Evolutionary conservation across 2,329 filamentous ascomycete genomes (phyloP).

Genomic region (Cyclaneusma minus): DNA sequence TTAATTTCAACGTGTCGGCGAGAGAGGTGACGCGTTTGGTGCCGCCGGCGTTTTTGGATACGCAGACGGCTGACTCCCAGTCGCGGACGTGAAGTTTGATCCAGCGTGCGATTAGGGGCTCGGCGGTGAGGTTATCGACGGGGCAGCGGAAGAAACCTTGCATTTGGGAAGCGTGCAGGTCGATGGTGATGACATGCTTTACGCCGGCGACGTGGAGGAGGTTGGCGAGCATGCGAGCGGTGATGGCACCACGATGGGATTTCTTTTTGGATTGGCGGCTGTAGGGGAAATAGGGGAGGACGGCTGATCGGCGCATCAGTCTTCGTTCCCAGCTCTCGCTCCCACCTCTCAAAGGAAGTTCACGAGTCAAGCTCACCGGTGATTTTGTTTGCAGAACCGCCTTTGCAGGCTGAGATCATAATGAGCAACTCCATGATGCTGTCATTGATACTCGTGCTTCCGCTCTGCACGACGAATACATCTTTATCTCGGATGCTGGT

Average conservation of each 20-base stretch:
- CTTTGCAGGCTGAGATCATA: conserved; percentile 98
- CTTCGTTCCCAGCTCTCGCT: neutral
- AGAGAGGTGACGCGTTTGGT: conserved; percentile 95
- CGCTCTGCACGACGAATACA: conserved; percentile 97
- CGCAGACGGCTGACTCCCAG: conserved; percentile 86
- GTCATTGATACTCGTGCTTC: conserved; percentile 92
- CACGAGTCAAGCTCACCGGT: conserved; percentile 82
- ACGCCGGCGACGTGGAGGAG: conserved; percentile 85
- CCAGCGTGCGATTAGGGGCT: conserved; percentile 91
- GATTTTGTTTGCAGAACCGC: conserved; percentile 89
- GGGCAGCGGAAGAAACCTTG: conserved; percentile 98
- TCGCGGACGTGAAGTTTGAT: conserved; percentile 75
- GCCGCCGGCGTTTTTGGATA: conserved; percentile 95
- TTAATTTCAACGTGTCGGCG: conserved; percentile 89
- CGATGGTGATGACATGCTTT: conserved; percentile 93
- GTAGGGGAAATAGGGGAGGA: conserved; percentile 95
- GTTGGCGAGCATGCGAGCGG: conserved; percentile 92
- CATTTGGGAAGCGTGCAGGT: conserved; percentile 96
- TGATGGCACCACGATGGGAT: conserved; percentile 88
- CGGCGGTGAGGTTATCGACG: conserved; percentile 92
- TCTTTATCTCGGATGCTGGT: conserved; percentile 88
- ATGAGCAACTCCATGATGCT: conserved; percentile 98
- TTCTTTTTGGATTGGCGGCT: conserved; percentile 99
- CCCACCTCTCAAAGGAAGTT: neutral
- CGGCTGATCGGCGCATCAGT: conserved; percentile 40